Evolutionary conservation across 257 asterid genomes (phyloP).

Genomic region (Anisodus tanguticus): DNA sequence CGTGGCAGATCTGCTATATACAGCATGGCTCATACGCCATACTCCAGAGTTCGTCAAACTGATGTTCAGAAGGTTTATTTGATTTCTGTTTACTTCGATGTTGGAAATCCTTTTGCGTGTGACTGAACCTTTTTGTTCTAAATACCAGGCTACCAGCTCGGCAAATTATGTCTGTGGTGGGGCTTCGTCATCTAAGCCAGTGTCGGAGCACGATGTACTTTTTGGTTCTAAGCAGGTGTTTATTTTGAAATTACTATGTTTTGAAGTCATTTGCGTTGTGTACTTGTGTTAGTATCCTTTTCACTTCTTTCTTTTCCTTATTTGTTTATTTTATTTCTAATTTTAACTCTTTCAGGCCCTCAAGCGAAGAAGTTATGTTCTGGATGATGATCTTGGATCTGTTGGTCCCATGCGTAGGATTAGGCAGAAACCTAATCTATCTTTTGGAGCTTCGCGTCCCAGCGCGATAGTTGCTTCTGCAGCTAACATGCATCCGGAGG

Average conservation of each 20-base stretch:
- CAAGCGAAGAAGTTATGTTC: slow-evolving; percentile 77
- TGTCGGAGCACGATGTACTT: slow-evolving; percentile 45
- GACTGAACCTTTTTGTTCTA: slow-evolving; percentile 16
- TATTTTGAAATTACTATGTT: slow-evolving; percentile 28
- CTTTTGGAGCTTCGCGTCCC: slow-evolving; percentile 37
- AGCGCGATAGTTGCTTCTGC: slow-evolving; percentile 50
- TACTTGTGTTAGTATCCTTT: not conserved
- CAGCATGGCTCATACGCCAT: slow-evolving; percentile 94
- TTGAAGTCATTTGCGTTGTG: not conserved
- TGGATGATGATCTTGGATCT: slow-evolving; percentile 78
- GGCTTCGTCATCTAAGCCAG: slow-evolving; percentile 46
- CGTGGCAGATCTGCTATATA: slow-evolving; percentile 85
- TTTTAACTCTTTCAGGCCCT: slow-evolving; percentile 53
- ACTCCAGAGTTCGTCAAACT: slow-evolving; percentile 63
- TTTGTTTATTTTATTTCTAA: not conserved
- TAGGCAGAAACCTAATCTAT: slow-evolving; percentile 69
- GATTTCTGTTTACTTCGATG: not conserved
- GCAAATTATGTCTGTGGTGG: slow-evolving; percentile 49
- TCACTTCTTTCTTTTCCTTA: slow-evolving; percentile 27
- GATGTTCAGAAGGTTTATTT: slow-evolving; percentile 58
- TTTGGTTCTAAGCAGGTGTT: slow-evolving; percentile 53
- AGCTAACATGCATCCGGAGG: slow-evolving; percentile 43
- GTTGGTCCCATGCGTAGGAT: slow-evolving; percentile 78
- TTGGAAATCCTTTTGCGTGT: not conserved
- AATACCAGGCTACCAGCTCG: slow-evolving; percentile 60